Evolutionary conservation across 768 basidiomycete species (phyloP), one percentile per base, ranked within the genome.

Genomic region (Xerocomus spinulosus): DNA sequence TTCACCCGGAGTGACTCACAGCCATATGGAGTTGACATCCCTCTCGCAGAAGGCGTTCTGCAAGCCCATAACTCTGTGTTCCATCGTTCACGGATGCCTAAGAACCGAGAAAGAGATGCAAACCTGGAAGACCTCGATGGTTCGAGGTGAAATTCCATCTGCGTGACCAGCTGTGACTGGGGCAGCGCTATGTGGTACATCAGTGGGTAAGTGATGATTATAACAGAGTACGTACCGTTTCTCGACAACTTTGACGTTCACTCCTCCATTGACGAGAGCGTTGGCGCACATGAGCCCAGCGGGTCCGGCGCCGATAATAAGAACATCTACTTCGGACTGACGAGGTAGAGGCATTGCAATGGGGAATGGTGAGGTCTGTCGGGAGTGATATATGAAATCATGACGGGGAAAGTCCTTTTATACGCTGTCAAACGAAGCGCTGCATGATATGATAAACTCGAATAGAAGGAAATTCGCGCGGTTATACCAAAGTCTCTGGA

Each of bases 1-100:
- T 24, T 6, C 20, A 29, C 18, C 3, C 17, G 15, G 52, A 35
- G 21, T 25, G 28, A 63, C 79, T 54, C 57, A 87, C 87, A 28
- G 82, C 81, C 65, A 79, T 73, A 48, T 85, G 77, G 68, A 90
- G 72, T 46, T 82, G 81, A 53, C 78, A 79, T 8, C 77, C 84
- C 60, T 85, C 76, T 18, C 64, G 70, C 23, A 87, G 48, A 8
- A 89, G 58, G 5, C 78, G 74, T 10, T 86, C 82, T 4, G 73
- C 81, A 3, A 89, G 68, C 4, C 87, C 87, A 64, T 89, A 89
- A 50, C 86, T 90, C 86, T 88, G 49, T 10, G 14, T 24, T 9
- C 8, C 4, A 7, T 42, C 33, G 25, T 33, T 13, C 18, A 24
- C 6, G 10, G 45, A 41, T 9, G n/a, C 18, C 3, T 10, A 24